Evolutionary conservation across 192 early-diverging fungal genomes (phyloP).

Genomic region (Rhizophagus clarus): DNA sequence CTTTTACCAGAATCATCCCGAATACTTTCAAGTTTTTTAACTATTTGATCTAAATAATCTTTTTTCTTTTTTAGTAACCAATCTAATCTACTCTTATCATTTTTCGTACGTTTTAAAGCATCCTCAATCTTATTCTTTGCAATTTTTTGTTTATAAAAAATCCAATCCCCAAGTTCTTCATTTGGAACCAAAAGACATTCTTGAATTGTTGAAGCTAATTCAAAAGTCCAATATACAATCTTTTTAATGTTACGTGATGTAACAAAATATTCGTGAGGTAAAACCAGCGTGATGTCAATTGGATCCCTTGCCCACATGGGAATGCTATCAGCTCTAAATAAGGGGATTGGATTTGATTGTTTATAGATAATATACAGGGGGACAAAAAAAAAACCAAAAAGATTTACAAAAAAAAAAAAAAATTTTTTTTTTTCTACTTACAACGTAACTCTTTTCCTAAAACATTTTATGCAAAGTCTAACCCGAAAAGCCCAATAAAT

Average conservation of each 20-base stretch:
- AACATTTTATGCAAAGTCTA: slow-evolving; percentile 2
- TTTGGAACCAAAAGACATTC: not conserved
- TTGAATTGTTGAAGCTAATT: not conserved
- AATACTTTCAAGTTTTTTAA: not conserved
- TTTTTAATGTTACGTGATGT: not conserved
- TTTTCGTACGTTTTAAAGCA: not conserved
- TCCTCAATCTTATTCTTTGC: not conserved
- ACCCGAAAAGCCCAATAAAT: slow-evolving; percentile 22
- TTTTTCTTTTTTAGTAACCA: not conserved
- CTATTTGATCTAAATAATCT: not conserved
- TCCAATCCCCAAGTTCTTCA: not conserved
- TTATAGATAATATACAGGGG: too few relatives aligned
- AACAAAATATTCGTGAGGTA: not conserved
- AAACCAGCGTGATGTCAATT: not conserved
- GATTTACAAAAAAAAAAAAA: not conserved
- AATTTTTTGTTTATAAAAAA: not conserved
- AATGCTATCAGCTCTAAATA: not conserved
- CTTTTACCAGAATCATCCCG: not conserved
- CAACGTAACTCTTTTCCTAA: not conserved
- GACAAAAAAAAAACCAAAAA: not conserved
- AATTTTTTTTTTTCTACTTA: not conserved
- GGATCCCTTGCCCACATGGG: not conserved
- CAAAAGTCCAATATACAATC: not conserved
- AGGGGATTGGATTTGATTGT: too few relatives aligned
- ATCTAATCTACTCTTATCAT: not conserved